Base-by-base conservation (phyloP, 2,329 filamentous ascomycete genomes). In the Colletotrichum gigasporum region DNA sequence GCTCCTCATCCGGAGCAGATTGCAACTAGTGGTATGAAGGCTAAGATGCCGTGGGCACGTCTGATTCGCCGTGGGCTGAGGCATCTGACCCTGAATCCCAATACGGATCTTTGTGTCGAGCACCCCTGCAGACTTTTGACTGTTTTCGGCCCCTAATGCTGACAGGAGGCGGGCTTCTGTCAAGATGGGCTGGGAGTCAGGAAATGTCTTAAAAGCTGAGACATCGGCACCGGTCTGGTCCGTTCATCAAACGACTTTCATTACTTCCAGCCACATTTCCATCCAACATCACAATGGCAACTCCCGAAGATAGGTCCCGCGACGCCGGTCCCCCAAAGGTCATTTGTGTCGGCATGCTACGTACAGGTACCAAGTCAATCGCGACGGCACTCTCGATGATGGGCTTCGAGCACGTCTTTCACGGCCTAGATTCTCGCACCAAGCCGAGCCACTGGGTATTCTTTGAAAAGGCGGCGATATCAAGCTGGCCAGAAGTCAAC, bases 361-460 rank as follows among this genome's bases (percentile, higher is more conserved):
- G 68, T n/a, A 69, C 63, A 3, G 67, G 67, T 2, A 68, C 65
- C 2, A 58, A 50, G 1, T 70, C 63, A 10, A 26, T 69, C 9
- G 55, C 51, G 6, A 42, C 44, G 1, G 68, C 62, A 8, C 57
- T 69, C 18, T 14, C 37, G 11, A 26, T 57, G 4, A 52, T 69
- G 1, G 65, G 65, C 41, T 57, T 64, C 26, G 26, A 57, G 3
- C 48, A 58, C 10, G 55, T 69, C 20, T 56, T 63, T 22, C 65
- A 70, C 50, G 65, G 60, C 16, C 57, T 66, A 9, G 37, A 63
- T 20, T 55, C 52, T 14, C 45, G 30, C 20, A 37, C 45, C 26
- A 55, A 51, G 6, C 63, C 52, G 11, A 50, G 26, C 6, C 56
- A 65, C 18, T 67, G 56, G 62, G 34, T 5, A 2, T 65, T 58